Percentiles rank a stretch among this genome's conserved stretches.
Conservation (phyloP, 1,284 basidiomycete genomes). For the Ceratobasidium papillatum region DNA sequence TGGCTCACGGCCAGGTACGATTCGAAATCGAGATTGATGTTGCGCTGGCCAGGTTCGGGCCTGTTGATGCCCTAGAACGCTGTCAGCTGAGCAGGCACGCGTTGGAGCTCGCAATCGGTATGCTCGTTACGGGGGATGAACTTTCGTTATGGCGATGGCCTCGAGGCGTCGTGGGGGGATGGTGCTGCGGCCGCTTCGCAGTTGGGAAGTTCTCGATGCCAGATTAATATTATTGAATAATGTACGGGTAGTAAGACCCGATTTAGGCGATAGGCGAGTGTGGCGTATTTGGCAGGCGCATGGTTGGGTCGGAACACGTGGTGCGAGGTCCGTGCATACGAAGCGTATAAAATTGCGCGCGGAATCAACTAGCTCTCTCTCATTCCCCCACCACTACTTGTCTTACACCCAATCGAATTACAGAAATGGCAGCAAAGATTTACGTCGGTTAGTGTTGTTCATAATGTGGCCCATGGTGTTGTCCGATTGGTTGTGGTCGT, state of each 20-base stretch:
- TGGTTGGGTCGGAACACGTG: conserved; percentile 10
- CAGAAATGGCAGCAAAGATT: conserved; percentile 26
- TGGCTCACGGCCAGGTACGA: background rate
- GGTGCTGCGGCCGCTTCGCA: conserved; percentile 10
- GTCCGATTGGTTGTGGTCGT: conserved; percentile 20
- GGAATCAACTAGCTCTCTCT: too few species aligned
- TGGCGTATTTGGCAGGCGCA: conserved; percentile 22
- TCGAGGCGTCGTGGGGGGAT: background rate
- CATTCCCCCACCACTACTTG: background rate
- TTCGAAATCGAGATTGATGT: background rate
- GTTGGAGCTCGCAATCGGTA: background rate
- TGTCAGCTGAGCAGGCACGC: conserved; percentile 1
- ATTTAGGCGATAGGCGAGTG: background rate
- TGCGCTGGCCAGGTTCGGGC: background rate
- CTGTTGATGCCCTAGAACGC: background rate
- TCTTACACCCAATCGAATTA: background rate
- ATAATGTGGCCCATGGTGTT: conserved; percentile 8
- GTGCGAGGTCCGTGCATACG: conserved; percentile 22
- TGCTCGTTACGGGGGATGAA: background rate
- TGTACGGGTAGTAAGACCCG: background rate
- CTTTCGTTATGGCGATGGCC: background rate
- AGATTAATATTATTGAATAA: background rate
- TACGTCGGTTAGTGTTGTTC: conserved; percentile 43
- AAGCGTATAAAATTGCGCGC: conserved; percentile 23
- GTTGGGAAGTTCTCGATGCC: conserved; percentile 12